These are phyloP conservation scores for Prorocentrum cordatum DNA, from an alignment of 169 alveolate species.

Conservation along the genomic window DNA sequence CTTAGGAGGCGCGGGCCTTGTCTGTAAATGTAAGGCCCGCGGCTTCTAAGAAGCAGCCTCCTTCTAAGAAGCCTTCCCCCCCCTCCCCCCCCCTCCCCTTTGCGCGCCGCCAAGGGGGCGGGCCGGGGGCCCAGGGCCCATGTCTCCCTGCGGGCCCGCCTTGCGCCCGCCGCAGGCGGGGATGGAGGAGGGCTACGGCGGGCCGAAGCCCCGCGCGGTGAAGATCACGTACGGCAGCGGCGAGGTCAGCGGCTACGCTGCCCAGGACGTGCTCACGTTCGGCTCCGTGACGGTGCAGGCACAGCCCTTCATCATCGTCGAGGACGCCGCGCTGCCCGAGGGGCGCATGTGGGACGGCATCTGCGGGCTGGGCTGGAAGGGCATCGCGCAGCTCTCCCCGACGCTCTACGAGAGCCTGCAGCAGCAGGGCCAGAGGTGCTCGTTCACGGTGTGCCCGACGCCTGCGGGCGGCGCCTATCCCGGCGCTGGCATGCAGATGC, in stretches of 20 bases:
- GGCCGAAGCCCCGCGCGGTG: no score
- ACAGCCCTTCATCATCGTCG: slow-evolving; percentile 48
- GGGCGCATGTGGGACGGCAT: slow-evolving; percentile 42
- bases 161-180: no score
- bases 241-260: background rate
- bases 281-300: background rate
- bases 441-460: background rate
- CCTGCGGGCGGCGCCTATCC: background rate
- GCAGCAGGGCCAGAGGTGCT: background rate
- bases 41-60: no score
- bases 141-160: no score
- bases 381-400: slow-evolving; percentile 13
- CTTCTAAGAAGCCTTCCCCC: no score
- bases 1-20: no score
- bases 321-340: slow-evolving; percentile 5
- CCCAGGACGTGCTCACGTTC: no score
- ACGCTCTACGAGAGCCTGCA: slow-evolving; percentile 16
- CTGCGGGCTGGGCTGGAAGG: slow-evolving; percentile 46
- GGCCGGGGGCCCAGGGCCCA: no score
- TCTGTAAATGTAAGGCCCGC: no score
- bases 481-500: background rate
- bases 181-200: no score
- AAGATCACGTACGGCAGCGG: slow-evolving; percentile 32
- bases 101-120: no score
- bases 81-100: no score